phyloP scores from a whole-genome alignment of 495 filamentous ascomycete species.

The Penicillium coprophilum region DNA sequence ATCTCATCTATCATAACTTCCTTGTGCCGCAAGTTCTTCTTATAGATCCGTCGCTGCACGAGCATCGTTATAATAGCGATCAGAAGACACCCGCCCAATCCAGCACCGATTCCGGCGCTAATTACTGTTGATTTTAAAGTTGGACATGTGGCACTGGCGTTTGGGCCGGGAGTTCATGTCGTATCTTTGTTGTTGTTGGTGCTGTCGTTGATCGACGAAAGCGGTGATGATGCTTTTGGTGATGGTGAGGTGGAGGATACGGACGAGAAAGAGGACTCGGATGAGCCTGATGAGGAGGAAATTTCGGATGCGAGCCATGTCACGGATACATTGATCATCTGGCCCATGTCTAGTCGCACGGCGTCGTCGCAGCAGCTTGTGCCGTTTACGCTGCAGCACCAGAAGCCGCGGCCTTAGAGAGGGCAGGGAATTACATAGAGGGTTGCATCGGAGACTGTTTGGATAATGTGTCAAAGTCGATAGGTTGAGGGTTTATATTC shows the following conservation, averaged over 20 bases:
- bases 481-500: no score
- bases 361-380: neutral
- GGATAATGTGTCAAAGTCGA: no score
- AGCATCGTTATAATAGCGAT: neutral
- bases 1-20: conserved; percentile 3
- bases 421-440: conserved; percentile 2
- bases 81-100: neutral
- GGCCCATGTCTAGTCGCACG: neutral
- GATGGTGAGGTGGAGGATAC: no score
- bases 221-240: no score
- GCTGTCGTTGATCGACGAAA: no score
- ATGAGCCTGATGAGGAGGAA: neutral
- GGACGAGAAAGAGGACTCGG: neutral
- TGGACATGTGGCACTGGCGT: no score
- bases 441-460: neutral
- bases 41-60: neutral
- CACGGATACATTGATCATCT: neutral
- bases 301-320: neutral
- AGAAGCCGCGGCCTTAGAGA: neutral
- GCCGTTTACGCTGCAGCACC: conserved; percentile 3
- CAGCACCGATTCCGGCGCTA: neutral
- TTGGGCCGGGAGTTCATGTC: no score
- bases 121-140: no score
- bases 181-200: no score
- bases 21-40: neutral